Conservation (phyloP, 192 early-diverging fungal genomes). For the Umbelopsis sp. region DNA sequence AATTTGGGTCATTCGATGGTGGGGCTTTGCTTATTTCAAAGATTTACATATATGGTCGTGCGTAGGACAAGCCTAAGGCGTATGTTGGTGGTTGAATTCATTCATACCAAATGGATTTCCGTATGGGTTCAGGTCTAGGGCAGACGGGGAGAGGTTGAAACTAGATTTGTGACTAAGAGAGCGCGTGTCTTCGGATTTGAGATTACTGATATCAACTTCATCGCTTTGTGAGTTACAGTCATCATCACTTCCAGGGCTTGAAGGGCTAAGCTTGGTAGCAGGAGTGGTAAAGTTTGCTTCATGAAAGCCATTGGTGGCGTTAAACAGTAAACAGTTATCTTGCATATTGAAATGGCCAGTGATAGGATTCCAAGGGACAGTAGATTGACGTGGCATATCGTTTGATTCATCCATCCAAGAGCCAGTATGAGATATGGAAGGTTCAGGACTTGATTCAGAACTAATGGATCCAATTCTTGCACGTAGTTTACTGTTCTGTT, state of each 20-base stretch:
- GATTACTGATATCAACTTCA: neutral
- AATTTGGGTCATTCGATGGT: neutral
- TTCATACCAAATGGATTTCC: constrained; percentile 10
- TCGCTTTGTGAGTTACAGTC: constrained; percentile 8
- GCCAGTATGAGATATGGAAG: neutral
- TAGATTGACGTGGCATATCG: neutral
- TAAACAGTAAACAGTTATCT: neutral
- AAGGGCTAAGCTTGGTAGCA: neutral
- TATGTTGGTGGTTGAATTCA: neutral
- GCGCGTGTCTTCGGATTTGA: constrained; percentile 3
- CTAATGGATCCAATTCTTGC: constrained; percentile 2
- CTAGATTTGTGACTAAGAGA: constrained; percentile 7
- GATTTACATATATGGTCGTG: neutral
- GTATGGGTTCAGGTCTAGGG: neutral
- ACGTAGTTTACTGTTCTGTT: neutral
- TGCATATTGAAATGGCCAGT: neutral
- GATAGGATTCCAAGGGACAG: neutral
- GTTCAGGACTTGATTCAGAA: neutral
- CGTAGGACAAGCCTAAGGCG: neutral
- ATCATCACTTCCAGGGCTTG: constrained; percentile 7
- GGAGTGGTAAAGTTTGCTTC: neutral
- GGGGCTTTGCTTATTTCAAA: too few species aligned
- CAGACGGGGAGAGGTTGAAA: neutral
- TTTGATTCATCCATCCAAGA: constrained; percentile 12
- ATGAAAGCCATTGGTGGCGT: neutral